phyloP scores from a whole-genome alignment of 106 monocot species.

The Apostasia shenzhenica region DNA sequence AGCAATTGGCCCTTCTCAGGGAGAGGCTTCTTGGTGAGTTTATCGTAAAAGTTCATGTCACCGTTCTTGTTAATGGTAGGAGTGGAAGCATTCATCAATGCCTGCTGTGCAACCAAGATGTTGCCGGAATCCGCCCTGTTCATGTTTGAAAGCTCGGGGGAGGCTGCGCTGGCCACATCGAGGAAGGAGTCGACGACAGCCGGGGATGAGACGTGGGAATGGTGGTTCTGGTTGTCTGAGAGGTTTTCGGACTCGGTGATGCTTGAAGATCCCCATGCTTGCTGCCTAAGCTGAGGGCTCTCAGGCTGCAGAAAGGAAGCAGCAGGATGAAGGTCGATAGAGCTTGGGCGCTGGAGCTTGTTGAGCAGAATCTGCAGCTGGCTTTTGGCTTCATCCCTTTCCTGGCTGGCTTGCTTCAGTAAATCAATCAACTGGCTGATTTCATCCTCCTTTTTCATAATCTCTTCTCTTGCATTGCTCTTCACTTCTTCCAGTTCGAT shows the following conservation, averaged over 20 bases:
- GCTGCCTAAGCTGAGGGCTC: not conserved
- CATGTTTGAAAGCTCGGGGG: not conserved
- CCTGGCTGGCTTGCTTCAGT: not conserved
- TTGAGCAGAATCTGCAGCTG: slow-evolving; percentile 10
- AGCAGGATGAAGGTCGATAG: not conserved
- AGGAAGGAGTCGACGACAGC: not conserved
- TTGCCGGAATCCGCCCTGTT: slow-evolving; percentile 4
- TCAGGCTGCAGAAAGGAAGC: not conserved
- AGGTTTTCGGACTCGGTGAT: not conserved
- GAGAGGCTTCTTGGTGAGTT: slow-evolving; percentile 23
- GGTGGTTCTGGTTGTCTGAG: not conserved
- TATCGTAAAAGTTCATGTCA: slow-evolving; percentile 9
- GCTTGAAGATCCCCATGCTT: not conserved
- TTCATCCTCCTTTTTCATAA: slow-evolving; percentile 5
- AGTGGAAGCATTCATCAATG: not conserved
- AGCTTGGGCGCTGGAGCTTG: not conserved
- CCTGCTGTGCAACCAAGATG: not conserved
- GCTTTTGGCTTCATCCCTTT: slow-evolving; percentile 13
- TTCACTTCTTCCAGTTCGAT: slow-evolving; percentile 7
- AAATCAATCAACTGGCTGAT: slow-evolving; percentile 6
- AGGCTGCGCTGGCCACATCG: not conserved
- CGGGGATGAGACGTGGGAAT: not conserved
- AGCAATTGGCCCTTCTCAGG: slow-evolving; percentile 31
- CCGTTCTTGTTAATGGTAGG: not conserved
- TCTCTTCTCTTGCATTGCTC: slow-evolving; percentile 9